Conservation (phyloP, 2,329 filamentous ascomycete genomes). For the Fusarium sp. region DNA sequence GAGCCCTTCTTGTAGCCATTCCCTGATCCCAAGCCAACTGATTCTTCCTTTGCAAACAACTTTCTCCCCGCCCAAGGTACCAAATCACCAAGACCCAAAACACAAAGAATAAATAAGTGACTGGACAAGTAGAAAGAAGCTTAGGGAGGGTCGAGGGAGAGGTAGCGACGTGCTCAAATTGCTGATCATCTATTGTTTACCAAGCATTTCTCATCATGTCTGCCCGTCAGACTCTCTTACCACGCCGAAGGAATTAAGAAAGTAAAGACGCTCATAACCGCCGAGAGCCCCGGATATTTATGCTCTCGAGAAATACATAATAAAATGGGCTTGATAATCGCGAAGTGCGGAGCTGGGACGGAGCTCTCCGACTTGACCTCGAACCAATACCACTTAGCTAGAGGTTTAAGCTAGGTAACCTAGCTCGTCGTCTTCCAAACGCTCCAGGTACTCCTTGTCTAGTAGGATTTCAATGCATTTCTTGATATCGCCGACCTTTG, state of each 20-base stretch:
- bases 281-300: background rate
- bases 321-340: background rate
- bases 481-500: slow-evolving; percentile 96
- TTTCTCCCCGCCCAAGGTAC: background rate
- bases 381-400: background rate
- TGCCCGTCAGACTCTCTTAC: slow-evolving; percentile 12
- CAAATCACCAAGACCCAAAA: slow-evolving; percentile 9
- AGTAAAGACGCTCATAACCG: slow-evolving; percentile 9
- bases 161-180: slow-evolving; percentile 3
- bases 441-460: slow-evolving; percentile 98
- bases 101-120: slow-evolving; percentile 2
- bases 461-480: slow-evolving; percentile 99
- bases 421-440: slow-evolving; percentile 91
- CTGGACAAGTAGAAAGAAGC: background rate
- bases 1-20: slow-evolving; percentile 16
- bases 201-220: slow-evolving; percentile 10
- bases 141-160: background rate
- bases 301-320: slow-evolving; percentile 9
- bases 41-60: background rate
- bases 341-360: background rate
- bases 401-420: slow-evolving; percentile 83
- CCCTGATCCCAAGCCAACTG: slow-evolving; percentile 3
- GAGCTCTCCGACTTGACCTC: background rate
- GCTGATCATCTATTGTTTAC: slow-evolving; percentile 31
- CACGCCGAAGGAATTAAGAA: slow-evolving; percentile 24